Base-by-base conservation (phyloP, 2,329 filamentous ascomycete genomes). In the Calonectria leucothoes region DNA sequence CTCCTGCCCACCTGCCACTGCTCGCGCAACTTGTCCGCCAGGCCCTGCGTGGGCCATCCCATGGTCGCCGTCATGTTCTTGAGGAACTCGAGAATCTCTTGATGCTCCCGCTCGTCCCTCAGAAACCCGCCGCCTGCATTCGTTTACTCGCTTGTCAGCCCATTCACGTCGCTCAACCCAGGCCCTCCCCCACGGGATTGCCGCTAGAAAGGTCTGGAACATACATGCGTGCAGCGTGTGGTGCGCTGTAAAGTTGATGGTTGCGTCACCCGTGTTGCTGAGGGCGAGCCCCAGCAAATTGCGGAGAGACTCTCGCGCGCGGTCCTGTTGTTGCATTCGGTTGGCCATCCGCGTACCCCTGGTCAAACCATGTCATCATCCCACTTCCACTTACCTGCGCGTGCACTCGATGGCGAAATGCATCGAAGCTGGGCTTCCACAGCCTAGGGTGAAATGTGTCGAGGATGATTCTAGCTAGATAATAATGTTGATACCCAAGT, bases 401-500 rank as follows among this genome's bases (percentile, higher is more conserved):
- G 3, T 71, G 33, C 11, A 70, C 68, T 39, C 79, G 75, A 17
- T 49, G 39, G 1, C 75, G 68, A 35, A 81, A 80, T 1, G 79
- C 77, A 2, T 78, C 75, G 2, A 81, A 75, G 12, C 79, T 76
- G 1, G 79, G 78, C 23, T 74, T 76, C 57, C 78, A 81, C 1
- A 78, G 57, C 5, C 76, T 74, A 0, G 86, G 86, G 49, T 87
- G 82, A 55, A 87, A 85, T 6, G 85, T 84, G 2, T 80, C 80
- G 1, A 82, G 81, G 8, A 87, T 76, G 33, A 87, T 86, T 14
- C 82, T 78, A 0, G 84, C 79, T 14, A 87, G 80, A 65, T 85
- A 82, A 59, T 84, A 85, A 72, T 87, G 84, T 68, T 86, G 84
- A 55, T 85, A 78, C 0, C 83, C 86, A 3, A 84, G 82, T 1